phyloP scores from a whole-genome alignment of 2,329 filamentous ascomycete species.

The Rutstroemia sp. region DNA sequence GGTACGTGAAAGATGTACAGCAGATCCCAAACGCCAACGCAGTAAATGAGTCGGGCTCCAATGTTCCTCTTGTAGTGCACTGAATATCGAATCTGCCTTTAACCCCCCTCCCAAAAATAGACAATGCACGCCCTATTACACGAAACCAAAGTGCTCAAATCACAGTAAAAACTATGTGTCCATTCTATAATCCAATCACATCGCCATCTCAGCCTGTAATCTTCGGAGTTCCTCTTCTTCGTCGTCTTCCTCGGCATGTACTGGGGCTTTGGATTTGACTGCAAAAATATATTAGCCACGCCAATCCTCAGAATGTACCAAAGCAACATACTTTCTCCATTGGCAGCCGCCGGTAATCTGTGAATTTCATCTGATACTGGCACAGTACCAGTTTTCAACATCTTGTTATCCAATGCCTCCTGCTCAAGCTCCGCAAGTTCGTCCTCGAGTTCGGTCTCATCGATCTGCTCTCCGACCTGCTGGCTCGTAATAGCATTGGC shows the following conservation, averaged over 20 bases:
- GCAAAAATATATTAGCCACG: conserved; percentile 13
- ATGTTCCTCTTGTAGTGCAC: conserved; percentile 14
- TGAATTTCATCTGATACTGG: conserved; percentile 74
- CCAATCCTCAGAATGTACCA: not conserved
- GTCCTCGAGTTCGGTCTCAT: conserved; percentile 79
- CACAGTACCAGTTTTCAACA: conserved; percentile 81
- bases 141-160: conserved; percentile 15
- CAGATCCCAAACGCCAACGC: conserved; percentile 25
- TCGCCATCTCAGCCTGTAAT: conserved; percentile 94
- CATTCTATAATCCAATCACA: conserved; percentile 42
- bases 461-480: conserved; percentile 59
- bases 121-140: conserved; percentile 18
- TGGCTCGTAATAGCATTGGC: conserved; percentile 72
- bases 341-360: conserved; percentile 67
- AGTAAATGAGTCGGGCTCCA: conserved; percentile 10
- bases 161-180: conserved; percentile 14
- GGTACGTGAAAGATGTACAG: conserved; percentile 20
- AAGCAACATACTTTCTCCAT: conserved; percentile 62
- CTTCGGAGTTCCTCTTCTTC: conserved; percentile 92
- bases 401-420: conserved; percentile 85
- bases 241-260: conserved; percentile 69
- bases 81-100: conserved; percentile 16
- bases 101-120: conserved; percentile 21
- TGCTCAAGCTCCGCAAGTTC: conserved; percentile 86
- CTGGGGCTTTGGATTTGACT: conserved; percentile 45